phyloP scores from a whole-genome alignment of 208 protist species.

The Wallacemonas sp. region DNA sequence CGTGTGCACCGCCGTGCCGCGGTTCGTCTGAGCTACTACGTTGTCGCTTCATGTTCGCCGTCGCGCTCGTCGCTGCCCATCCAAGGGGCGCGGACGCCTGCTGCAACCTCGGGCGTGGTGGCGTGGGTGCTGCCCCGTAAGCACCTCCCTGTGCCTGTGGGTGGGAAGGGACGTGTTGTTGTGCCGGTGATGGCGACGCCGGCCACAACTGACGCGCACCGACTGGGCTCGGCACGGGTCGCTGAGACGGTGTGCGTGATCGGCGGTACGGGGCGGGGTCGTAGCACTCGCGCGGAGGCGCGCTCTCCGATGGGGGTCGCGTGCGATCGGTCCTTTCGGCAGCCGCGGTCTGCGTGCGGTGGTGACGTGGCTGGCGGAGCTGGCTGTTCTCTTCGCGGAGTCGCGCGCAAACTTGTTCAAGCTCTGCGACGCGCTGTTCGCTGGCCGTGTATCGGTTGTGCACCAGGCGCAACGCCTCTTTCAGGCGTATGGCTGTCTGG shows the following conservation, averaged over 20 bases:
- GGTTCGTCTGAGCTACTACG: not conserved
- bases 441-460: slow-evolving; percentile 48
- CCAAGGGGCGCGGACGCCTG: not conserved
- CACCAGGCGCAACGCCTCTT: slow-evolving; percentile 56
- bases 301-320: too few relatives aligned
- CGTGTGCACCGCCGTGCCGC: not conserved
- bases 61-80: not conserved
- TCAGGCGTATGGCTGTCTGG: slow-evolving; percentile 53
- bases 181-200: too few relatives aligned
- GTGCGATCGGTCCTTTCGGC: too few relatives aligned
- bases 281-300: too few relatives aligned
- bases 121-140: too few relatives aligned
- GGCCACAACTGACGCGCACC: too few relatives aligned
- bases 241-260: too few relatives aligned
- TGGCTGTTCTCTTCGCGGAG: slow-evolving; percentile 19
- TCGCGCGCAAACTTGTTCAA: slow-evolving; percentile 10
- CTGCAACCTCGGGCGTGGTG: too few relatives aligned
- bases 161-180: too few relatives aligned
- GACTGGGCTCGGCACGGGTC: too few relatives aligned
- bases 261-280: too few relatives aligned
- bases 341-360: not conserved
- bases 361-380: slow-evolving; percentile 20
- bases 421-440: slow-evolving; percentile 20
- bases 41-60: not conserved
- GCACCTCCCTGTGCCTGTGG: too few relatives aligned